A percentile compares a stretch with the other conserved stretches of the same genome.
phyloP scores from a whole-genome alignment of 768 basidiomycete genomes.

The Lactifluus pinguis region DNA sequence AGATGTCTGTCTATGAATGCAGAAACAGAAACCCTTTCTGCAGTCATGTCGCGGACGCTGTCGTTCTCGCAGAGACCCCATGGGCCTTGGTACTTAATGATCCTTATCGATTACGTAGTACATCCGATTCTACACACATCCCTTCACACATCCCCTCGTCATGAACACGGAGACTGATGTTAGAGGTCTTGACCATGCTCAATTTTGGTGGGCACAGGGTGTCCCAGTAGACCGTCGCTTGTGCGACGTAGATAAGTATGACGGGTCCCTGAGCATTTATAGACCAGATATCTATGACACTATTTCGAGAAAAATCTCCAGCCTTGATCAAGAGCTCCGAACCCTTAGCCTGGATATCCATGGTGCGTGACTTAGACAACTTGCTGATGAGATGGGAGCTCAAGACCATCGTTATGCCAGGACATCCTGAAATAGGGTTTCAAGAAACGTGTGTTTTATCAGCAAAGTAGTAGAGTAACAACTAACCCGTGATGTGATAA shows the following conservation, averaged over 20 bases:
- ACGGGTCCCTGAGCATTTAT: slow-evolving; percentile 9
- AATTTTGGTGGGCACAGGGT: slow-evolving; percentile 14
- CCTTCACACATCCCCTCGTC: background rate
- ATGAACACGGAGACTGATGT: background rate
- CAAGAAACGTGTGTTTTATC: slow-evolving; percentile 47
- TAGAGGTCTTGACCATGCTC: background rate
- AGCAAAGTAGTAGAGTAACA: background rate
- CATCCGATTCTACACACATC: too few relatives aligned
- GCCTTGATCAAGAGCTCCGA: slow-evolving; percentile 46
- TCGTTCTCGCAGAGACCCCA: too few relatives aligned
- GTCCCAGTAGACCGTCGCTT: background rate
- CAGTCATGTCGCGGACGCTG: background rate
- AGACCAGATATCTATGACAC: slow-evolving; percentile 17
- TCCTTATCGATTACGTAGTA: too few relatives aligned
- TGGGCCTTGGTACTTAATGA: too few relatives aligned
- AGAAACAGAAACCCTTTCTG: slow-evolving; percentile 33
- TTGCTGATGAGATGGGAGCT: background rate
- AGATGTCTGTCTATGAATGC: slow-evolving; percentile 64
- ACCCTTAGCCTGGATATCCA: slow-evolving; percentile 65
- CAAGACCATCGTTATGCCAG: slow-evolving; percentile 28
- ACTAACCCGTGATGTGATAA: background rate
- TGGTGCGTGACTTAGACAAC: slow-evolving; percentile 30
- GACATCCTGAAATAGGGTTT: slow-evolving; percentile 59
- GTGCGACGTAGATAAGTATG: slow-evolving; percentile 13
- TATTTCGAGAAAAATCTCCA: slow-evolving; percentile 40